phyloP scores from a whole-genome alignment of 2,329 filamentous ascomycete genomes.

The Alternaria tenuissima region DNA sequence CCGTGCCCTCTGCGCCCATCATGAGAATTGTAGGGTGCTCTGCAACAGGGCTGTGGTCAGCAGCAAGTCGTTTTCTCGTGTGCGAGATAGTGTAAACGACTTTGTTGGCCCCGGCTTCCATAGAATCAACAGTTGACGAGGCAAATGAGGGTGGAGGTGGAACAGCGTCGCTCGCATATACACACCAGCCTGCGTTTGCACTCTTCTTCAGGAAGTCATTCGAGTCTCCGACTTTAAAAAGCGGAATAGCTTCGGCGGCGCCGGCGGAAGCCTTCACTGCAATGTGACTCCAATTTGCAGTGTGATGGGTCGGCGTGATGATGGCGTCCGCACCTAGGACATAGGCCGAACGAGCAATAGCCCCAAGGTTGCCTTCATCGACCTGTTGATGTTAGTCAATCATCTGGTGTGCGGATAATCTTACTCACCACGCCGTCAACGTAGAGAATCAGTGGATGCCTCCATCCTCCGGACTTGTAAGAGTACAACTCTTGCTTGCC shows the following conservation, averaged over 20 bases:
- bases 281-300: constrained; percentile 76
- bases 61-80: constrained; percentile 27
- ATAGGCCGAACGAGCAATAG: constrained; percentile 84
- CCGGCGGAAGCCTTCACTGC: constrained; percentile 89
- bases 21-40: constrained; percentile 76
- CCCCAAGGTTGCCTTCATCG: constrained; percentile 90
- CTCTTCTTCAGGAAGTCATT: constrained; percentile 74
- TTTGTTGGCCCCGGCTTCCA: constrained; percentile 33
- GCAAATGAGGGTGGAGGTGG: constrained; percentile 14
- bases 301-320: constrained; percentile 73
- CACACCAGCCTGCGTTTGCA: constrained; percentile 76
- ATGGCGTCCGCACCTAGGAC: constrained; percentile 92
- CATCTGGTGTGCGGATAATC: background rate
- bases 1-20: constrained; percentile 57
- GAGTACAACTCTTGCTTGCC: constrained; percentile 65
- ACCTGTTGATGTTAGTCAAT: constrained; percentile 53
- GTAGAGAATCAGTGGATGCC: constrained; percentile 75
- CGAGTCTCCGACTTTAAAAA: constrained; percentile 75
- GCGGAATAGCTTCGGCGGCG: constrained; percentile 79
- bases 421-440: constrained; percentile 70
- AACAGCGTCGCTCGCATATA: constrained; percentile 73
- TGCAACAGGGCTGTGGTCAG: constrained; percentile 39
- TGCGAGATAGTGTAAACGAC: constrained; percentile 38
- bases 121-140: background rate
- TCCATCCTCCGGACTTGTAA: constrained; percentile 53